Base-by-base conservation (phyloP, 129 eudicot genomes). In the Apium graveolens region DNA sequence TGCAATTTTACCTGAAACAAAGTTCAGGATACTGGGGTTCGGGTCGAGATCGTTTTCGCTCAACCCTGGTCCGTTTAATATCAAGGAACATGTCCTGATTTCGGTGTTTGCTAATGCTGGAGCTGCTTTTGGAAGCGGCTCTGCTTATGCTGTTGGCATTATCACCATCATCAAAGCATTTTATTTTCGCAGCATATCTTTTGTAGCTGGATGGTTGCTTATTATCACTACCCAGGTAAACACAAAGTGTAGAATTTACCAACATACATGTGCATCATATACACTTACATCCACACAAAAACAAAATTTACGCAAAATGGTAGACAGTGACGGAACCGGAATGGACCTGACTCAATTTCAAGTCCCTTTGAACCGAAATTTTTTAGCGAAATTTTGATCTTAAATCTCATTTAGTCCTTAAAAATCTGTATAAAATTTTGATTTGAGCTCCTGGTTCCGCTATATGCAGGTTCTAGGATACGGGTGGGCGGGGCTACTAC, bases 81-180 rank as follows among this genome's bases (percentile, higher is more conserved):
- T 89, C 84, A 93, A 93, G 86, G 98, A 93, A 86, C 98, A 93
- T 77, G 98, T 91, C 31, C 89, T 93, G 13, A 93, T 93, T 27
- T 83, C 95, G 0, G 89, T 93, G 34, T 93, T 93, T 80, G 98
- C 98, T 55, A 93, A 93, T 81, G 98, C 97, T 26, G 98, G 98
- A n/a, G 85, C 90, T 66, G 98, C 98, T 20, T 93, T 93, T 21
- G 98, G 98, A 1, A 87, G 62, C 78, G 98, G 98, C 39, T 85
- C 97, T 16, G 93, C 98, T 46, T 93, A 93, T 74, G 98, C 84
- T 0, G 98, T 93, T 26, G 88, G 93, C 34, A 91, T 91, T 83
- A 88, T 93, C 24, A 82, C 80, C 43, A 91, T 93, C 24, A 90
- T 93, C n/a, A 91, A 89, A 78, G 98, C 97, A 32, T 91, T 93